Evolutionary conservation across 2,329 filamentous ascomycete species (phyloP).

Genomic region (Plectosphaerella plurivora): DNA sequence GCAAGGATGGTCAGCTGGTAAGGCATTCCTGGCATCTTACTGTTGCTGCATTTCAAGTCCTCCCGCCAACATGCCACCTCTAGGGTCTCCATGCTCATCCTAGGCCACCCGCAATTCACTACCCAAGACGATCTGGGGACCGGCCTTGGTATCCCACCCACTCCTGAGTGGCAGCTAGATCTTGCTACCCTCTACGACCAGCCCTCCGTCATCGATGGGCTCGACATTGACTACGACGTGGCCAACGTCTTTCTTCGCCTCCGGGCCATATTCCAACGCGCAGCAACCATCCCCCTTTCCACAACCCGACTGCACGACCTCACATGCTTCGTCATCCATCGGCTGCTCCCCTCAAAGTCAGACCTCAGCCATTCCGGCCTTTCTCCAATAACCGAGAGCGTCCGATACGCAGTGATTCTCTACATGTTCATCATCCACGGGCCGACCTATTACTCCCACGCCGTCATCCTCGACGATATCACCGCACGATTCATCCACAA

Average conservation of each 20-base stretch:
- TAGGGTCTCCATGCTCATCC: slow-evolving; percentile 56
- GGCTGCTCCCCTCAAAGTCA: slow-evolving; percentile 29
- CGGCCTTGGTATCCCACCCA: slow-evolving; percentile 44
- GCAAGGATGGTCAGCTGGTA: slow-evolving; percentile 52
- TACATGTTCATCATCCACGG: slow-evolving; percentile 52
- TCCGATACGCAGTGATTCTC: slow-evolving; percentile 41
- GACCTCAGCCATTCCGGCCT: neutral
- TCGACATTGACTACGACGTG: slow-evolving; percentile 28
- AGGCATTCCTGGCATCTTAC: slow-evolving; percentile 10
- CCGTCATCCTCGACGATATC: slow-evolving; percentile 29
- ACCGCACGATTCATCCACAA: slow-evolving; percentile 23
- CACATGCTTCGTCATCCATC: slow-evolving; percentile 49
- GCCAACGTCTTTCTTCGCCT: slow-evolving; percentile 36
- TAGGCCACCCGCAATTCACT: slow-evolving; percentile 45
- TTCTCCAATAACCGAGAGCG: slow-evolving; percentile 29
- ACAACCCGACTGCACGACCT: slow-evolving; percentile 48
- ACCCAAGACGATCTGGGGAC: slow-evolving; percentile 43
- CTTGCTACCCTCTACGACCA: slow-evolving; percentile 5
- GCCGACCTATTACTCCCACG: slow-evolving; percentile 52
- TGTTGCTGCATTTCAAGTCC: neutral
- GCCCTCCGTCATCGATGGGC: slow-evolving; percentile 7
- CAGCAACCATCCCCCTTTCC: slow-evolving; percentile 20
- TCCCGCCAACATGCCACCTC: neutral
- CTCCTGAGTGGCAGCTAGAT: slow-evolving; percentile 41
- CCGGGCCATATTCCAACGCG: slow-evolving; percentile 33